These are phyloP conservation scores for Coemansia sp. DNA, from an alignment of 192 early-diverging fungal species.

Conservation along the genomic window DNA sequence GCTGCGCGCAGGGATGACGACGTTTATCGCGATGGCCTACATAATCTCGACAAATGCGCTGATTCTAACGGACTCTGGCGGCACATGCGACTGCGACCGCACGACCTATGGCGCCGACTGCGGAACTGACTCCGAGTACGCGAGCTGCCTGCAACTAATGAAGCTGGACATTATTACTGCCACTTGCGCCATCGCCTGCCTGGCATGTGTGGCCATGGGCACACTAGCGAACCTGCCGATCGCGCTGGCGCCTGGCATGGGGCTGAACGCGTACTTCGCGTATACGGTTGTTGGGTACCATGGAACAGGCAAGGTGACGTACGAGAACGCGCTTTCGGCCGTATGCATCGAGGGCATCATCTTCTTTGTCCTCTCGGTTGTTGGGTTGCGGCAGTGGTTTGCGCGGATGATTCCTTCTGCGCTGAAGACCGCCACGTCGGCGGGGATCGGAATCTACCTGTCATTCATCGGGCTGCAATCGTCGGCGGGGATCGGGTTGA, in stretches of 20 bases:
- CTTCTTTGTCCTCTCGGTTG: conserved; percentile 70
- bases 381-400: conserved; percentile 78
- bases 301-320: conserved; percentile 68
- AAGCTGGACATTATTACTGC: conserved; percentile 73
- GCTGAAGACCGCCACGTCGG: conserved; percentile 72
- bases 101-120: conserved; percentile 56
- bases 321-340: conserved; percentile 66
- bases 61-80: conserved; percentile 74
- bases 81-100: conserved; percentile 71
- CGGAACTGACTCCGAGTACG: conserved; percentile 61
- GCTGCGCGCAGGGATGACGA: conserved; percentile 60
- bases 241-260: conserved; percentile 80
- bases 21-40: conserved; percentile 74
- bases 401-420: conserved; percentile 67
- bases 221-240: conserved; percentile 74
- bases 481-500: conserved; percentile 79
- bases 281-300: conserved; percentile 81
- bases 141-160: conserved; percentile 60
- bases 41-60: conserved; percentile 73
- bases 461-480: conserved; percentile 77
- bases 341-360: conserved; percentile 81
- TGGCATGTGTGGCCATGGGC: conserved; percentile 65
- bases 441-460: conserved; percentile 77
- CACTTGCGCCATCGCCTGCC: conserved; percentile 64
- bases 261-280: conserved; percentile 78